Evolutionary conservation across 2,329 filamentous ascomycete genomes (phyloP).

Genomic region (Sporothrix inflata): DNA sequence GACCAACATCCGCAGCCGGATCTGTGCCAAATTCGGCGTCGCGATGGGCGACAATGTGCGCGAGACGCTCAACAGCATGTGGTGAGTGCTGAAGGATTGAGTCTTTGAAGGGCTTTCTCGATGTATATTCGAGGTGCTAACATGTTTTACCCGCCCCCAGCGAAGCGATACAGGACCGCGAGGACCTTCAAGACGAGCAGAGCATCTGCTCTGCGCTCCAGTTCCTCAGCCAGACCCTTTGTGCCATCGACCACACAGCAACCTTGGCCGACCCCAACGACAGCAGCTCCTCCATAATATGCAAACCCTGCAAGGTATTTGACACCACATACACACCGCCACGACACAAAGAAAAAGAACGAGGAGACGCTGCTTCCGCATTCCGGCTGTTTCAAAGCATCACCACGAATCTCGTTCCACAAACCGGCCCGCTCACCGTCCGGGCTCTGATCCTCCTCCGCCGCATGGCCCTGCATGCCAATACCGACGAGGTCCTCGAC

Average conservation of each 20-base stretch:
- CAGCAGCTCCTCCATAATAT: conserved; percentile 23
- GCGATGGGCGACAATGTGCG: conserved; percentile 14
- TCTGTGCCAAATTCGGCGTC: conserved; percentile 25
- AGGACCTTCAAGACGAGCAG: conserved; percentile 5
- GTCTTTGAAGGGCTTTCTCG: too few relatives aligned
- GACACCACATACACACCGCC: conserved; percentile 7
- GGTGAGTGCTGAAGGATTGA: conserved; percentile 9
- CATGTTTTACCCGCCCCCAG: not conserved
- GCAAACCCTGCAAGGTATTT: conserved; percentile 22
- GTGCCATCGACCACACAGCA: conserved; percentile 25
- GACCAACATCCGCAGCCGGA: conserved; percentile 18
- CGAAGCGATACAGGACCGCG: not conserved
- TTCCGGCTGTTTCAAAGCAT: conserved; percentile 18
- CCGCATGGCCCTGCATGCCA: conserved; percentile 30
- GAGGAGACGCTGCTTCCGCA: not conserved
- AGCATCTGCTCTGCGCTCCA: conserved; percentile 20
- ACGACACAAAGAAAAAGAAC: conserved; percentile 23
- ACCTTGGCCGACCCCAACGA: conserved; percentile 25
- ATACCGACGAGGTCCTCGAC: conserved; percentile 24
- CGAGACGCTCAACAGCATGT: conserved; percentile 27
- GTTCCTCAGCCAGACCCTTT: conserved; percentile 28
- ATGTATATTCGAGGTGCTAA: too few relatives aligned
- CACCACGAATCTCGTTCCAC: not conserved
- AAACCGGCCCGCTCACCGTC: conserved; percentile 27
- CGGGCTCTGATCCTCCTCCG: conserved; percentile 27